Conservation (phyloP, 257 asterid species). For the Penstemon newberryi region DNA sequence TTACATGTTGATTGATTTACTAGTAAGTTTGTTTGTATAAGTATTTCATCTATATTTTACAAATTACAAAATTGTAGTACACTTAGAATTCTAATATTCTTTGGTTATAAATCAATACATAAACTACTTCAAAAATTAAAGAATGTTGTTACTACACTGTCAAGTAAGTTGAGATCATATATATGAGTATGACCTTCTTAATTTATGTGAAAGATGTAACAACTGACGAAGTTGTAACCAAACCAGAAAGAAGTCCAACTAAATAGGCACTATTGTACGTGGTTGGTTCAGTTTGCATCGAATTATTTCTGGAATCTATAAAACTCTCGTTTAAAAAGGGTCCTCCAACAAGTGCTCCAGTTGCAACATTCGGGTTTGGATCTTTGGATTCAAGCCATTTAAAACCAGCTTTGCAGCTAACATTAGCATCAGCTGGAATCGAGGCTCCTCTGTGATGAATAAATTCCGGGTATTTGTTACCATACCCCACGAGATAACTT, state of each 20-base stretch:
- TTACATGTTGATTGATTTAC: too few species aligned
- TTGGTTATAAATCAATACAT: too few species aligned
- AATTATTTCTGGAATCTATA: constrained; percentile 72
- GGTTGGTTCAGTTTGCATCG: constrained; percentile 85
- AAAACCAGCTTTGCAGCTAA: constrained; percentile 82
- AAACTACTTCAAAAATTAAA: too few species aligned
- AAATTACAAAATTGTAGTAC: too few species aligned
- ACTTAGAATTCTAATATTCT: too few species aligned
- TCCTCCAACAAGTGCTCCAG: constrained; percentile 88
- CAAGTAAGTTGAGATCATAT: too few species aligned
- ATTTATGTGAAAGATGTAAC: constrained; percentile 48
- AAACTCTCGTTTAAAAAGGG: constrained; percentile 77
- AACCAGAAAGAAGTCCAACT: constrained; percentile 79
- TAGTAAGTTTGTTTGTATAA: too few species aligned
- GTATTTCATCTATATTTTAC: too few species aligned
- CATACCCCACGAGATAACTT: constrained; percentile 87
- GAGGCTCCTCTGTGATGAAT: constrained; percentile 99
- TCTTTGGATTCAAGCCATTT: constrained; percentile 60
- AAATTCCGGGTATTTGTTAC: constrained; percentile 62
- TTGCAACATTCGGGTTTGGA: constrained; percentile 79
- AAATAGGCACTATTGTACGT: constrained; percentile 73
- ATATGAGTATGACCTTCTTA: too few species aligned
- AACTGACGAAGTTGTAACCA: constrained; percentile 66
- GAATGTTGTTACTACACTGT: too few species aligned
- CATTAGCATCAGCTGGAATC: constrained; percentile 50